These are phyloP conservation scores for Baeospora myosura DNA, from an alignment of 1,284 basidiomycete genomes.

Conservation along the genomic window DNA sequence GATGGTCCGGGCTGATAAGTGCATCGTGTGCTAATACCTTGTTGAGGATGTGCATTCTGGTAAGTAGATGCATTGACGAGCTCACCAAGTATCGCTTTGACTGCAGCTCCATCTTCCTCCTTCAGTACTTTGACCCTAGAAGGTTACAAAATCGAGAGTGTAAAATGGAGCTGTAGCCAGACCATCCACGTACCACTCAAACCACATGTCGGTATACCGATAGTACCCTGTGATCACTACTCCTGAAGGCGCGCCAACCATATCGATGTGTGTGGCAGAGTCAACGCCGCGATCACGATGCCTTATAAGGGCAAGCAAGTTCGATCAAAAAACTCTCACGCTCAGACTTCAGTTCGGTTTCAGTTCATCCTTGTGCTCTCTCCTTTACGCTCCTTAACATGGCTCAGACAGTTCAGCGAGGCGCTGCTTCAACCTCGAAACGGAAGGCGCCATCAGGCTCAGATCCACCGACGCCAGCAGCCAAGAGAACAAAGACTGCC, in stretches of 20 bases:
- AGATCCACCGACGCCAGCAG: slow-evolving; percentile 39
- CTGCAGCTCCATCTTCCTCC: slow-evolving; percentile 44
- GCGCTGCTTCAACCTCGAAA: slow-evolving; percentile 29
- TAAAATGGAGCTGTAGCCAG: slow-evolving; percentile 6
- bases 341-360: too few relatives aligned
- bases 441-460: slow-evolving; percentile 32
- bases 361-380: too few relatives aligned
- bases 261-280: too few relatives aligned
- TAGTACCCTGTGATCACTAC: slow-evolving; percentile 74
- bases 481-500: slow-evolving; percentile 41
- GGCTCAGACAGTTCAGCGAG: slow-evolving; percentile 44
- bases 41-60: too few relatives aligned
- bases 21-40: slow-evolving; percentile 33
- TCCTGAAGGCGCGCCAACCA: too few relatives aligned
- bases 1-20: slow-evolving; percentile 64
- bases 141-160: neutral
- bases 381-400: slow-evolving; percentile 25
- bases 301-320: too few relatives aligned
- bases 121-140: slow-evolving; percentile 27
- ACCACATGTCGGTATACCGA: slow-evolving; percentile 73
- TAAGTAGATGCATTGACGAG: neutral
- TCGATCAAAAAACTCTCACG: too few relatives aligned
- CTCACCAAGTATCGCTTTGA: slow-evolving; percentile 60
- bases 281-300: too few relatives aligned
- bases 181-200: slow-evolving; percentile 20